phyloP scores from a whole-genome alignment of 2,329 filamentous ascomycete genomes.

The Colletotrichum sp. region DNA sequence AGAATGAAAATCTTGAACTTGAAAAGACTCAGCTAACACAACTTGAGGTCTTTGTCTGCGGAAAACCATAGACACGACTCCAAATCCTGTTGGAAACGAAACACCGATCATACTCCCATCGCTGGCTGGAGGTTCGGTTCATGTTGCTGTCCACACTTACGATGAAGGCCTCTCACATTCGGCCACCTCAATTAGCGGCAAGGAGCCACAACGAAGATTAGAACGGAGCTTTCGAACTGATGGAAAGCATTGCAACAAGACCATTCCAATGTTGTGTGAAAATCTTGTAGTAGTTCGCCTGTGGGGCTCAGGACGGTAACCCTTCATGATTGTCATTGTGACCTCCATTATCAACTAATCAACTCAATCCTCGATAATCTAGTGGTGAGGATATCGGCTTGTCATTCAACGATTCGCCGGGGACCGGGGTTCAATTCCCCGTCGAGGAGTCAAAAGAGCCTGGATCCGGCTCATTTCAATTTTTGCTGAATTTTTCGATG shows the following conservation, averaged over 20 bases:
- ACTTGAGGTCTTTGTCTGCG: not conserved
- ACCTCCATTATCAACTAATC: accelerated
- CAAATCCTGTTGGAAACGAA: not conserved
- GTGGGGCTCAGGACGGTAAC: not conserved
- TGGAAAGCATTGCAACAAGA: not conserved
- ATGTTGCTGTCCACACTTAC: not conserved
- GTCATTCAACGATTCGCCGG: not conserved
- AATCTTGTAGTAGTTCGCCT: not conserved
- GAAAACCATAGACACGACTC: not conserved
- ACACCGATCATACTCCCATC: not conserved
- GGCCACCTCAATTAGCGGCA: not conserved
- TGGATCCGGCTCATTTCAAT: not conserved
- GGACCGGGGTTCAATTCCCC: not conserved
- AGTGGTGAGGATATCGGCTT: not conserved
- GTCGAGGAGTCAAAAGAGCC: not conserved
- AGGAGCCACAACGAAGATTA: not conserved
- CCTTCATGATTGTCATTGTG: not conserved
- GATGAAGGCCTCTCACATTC: not conserved
- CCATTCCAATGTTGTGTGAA: not conserved
- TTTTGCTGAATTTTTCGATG: not conserved
- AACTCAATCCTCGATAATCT: not conserved
- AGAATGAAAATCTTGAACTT: not conserved
- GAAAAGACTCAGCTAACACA: not conserved
- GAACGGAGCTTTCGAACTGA: accelerated
- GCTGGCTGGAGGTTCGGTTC: accelerated